Evolutionary conservation across 2,329 filamentous ascomycete species (phyloP), one percentile per base, ranked within the genome.

Genomic region (Colletotrichum ledebouriae): DNA sequence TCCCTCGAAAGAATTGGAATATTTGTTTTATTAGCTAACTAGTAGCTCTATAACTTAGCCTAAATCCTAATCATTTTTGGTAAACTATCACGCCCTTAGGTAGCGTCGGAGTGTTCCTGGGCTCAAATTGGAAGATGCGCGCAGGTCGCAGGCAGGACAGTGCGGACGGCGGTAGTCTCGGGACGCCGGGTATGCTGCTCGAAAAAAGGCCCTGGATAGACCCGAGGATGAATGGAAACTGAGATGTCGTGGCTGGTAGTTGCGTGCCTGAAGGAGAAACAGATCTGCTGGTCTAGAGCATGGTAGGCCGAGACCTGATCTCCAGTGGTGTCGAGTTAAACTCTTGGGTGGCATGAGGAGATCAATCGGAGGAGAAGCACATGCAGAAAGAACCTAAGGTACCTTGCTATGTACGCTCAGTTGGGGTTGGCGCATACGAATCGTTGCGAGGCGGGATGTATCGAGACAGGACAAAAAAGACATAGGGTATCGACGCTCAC

Each of bases 251-350:
- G 42, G 50, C 33, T 46, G 52, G 25, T 22, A 60, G 56, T 25
- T 25, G 47, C 20, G 37, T 37, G 41, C 52, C 39, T 56, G 63
- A 44, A 63, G 39, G 12, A 58, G 64, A 33, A 57, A 55, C 53
- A 59, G 55, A 64, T 64, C n/a, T 55, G 20, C 34, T 39, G 53
- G 60, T 55, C 61, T 20, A 68, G 65, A 68, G 53, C 61, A 52
- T n/a, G 29, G 53, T 68, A 39, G 61, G 17, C 55, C 61, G 33
- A 59, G 61, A 61, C 37, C 61, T 39, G 55, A 49, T 68, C 53
- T 59, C 61, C 29, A 2, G 15, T 50, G 65, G 47, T 42, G 47
- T 55, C 64, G 61, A 56, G 10, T 53, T 57, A 44, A 22, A 59
- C 41, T 68, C 65, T 65, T 29, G 61, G 55, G 47, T 20, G 53